These are phyloP conservation scores for Phytophthora rubi DNA, from an alignment of 352 stramenopile species.

Conservation along the genomic window DNA sequence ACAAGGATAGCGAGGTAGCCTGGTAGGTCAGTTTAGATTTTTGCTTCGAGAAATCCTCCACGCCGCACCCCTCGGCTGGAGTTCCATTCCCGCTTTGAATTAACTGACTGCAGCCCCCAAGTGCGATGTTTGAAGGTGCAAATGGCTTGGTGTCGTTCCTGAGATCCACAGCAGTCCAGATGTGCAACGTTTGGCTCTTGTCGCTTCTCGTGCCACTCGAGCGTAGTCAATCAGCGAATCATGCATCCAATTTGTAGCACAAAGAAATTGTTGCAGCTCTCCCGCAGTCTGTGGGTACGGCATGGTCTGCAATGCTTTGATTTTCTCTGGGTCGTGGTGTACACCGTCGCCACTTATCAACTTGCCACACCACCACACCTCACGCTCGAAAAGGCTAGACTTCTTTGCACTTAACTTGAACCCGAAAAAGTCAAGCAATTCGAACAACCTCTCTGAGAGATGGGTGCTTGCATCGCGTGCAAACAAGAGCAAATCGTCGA, in stretches of 20 bases:
- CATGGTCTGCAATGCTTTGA: slow-evolving; percentile 1
- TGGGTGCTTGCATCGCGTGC: slow-evolving; percentile 21
- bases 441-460: slow-evolving; percentile 26
- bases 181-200: slow-evolving; percentile 54
- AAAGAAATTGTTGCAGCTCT: slow-evolving; percentile 10
- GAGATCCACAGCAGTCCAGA: slow-evolving; percentile 39
- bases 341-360: slow-evolving; percentile 3
- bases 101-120: slow-evolving; percentile 8
- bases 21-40: no score
- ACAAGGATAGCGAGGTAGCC: no score
- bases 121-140: slow-evolving; percentile 6
- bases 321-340: slow-evolving; percentile 1
- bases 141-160: slow-evolving; percentile 28
- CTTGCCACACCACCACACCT: slow-evolving; percentile 32
- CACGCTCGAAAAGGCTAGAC: slow-evolving; percentile 21
- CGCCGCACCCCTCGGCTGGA: slow-evolving; percentile 4
- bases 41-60: background rate
- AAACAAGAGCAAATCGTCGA: slow-evolving; percentile 39
- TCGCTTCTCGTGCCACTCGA: slow-evolving; percentile 25
- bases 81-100: slow-evolving; percentile 5
- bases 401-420: slow-evolving; percentile 34
- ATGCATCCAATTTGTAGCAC: slow-evolving; percentile 4
- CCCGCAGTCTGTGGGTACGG: slow-evolving; percentile 2
- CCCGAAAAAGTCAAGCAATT: slow-evolving; percentile 23
- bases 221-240: slow-evolving; percentile 2